phyloP scores from a whole-genome alignment of 2,329 filamentous ascomycete species.

The Grosmannia huntii region DNA sequence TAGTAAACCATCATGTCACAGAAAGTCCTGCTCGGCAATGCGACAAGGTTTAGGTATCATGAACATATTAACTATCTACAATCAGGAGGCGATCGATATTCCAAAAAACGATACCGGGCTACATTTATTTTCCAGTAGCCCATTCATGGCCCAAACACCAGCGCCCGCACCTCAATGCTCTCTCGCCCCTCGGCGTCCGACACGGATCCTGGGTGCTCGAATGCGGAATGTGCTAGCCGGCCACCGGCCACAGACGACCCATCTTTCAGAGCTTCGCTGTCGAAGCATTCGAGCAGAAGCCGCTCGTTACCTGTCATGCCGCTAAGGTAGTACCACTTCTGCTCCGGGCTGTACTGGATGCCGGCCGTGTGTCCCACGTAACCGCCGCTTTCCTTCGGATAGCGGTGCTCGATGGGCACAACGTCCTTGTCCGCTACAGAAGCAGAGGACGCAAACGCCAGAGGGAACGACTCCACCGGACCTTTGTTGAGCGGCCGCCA shows the following conservation, averaged over 20 bases:
- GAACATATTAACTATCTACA: too few relatives aligned
- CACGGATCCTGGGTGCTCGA: conserved; percentile 60
- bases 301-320: conserved; percentile 64
- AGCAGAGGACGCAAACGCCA: conserved; percentile 55
- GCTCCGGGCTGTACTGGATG: conserved; percentile 45
- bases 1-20: too few relatives aligned
- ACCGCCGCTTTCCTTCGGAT: conserved; percentile 34
- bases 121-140: neutral
- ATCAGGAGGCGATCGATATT: too few relatives aligned
- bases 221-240: conserved; percentile 61
- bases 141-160: conserved; percentile 60
- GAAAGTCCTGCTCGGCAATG: too few relatives aligned
- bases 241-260: conserved; percentile 38
- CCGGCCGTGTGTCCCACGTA: conserved; percentile 63
- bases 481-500: conserved; percentile 55
- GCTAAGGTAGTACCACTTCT: conserved; percentile 70
- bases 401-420: conserved; percentile 61
- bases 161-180: conserved; percentile 78
- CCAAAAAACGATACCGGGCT: too few relatives aligned
- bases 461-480: conserved; percentile 52
- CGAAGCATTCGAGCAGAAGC: conserved; percentile 68
- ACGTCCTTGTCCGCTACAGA: conserved; percentile 51
- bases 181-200: conserved; percentile 59
- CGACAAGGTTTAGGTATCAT: too few relatives aligned
- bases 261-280: conserved; percentile 44